phyloP scores from a whole-genome alignment of 371 early-diverging fungal genomes.

The Mucor plumbeus region DNA sequence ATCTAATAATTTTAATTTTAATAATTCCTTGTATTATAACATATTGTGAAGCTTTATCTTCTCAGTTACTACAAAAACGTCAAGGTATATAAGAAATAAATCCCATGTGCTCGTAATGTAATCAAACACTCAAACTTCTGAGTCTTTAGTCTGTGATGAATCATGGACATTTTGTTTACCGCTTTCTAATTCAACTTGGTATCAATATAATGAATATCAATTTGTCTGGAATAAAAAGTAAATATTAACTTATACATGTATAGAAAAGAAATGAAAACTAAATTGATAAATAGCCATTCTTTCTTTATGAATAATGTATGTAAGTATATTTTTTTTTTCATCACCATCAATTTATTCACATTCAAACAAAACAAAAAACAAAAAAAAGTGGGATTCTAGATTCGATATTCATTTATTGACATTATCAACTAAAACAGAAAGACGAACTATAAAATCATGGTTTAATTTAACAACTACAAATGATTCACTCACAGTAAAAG shows the following conservation, averaged over 20 bases:
- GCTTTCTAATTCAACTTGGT: slow-evolving; percentile 24
- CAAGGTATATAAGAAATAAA: background rate
- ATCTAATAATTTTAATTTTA: background rate
- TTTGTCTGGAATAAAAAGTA: slow-evolving; percentile 37
- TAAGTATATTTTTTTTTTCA: background rate
- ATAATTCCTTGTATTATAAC: background rate
- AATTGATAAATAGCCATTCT: slow-evolving; percentile 6
- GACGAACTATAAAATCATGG: slow-evolving; percentile 23
- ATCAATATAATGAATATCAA: slow-evolving; percentile 24
- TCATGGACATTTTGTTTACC: slow-evolving; percentile 29
- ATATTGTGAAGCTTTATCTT: background rate
- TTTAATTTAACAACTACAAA: slow-evolving; percentile 10
- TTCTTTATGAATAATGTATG: slow-evolving; percentile 23
- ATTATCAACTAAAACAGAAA: background rate
- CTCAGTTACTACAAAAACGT: slow-evolving; percentile 2
- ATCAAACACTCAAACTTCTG: background rate
- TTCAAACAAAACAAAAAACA: background rate
- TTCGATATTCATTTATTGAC: slow-evolving; percentile 20
- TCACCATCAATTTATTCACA: too few relatives aligned
- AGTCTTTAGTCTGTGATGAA: slow-evolving; percentile 13
- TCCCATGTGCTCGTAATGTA: too few relatives aligned
- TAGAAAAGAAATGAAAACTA: background rate
- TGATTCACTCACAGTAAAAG: slow-evolving; percentile 14
- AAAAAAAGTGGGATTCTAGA: background rate
- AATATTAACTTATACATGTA: background rate